Percentiles rank a stretch among this genome's conserved stretches.
Evolutionary conservation across 1,139 yeast genomes (phyloP).

Genomic region (Scheffersomyces illinoinensis): DNA sequence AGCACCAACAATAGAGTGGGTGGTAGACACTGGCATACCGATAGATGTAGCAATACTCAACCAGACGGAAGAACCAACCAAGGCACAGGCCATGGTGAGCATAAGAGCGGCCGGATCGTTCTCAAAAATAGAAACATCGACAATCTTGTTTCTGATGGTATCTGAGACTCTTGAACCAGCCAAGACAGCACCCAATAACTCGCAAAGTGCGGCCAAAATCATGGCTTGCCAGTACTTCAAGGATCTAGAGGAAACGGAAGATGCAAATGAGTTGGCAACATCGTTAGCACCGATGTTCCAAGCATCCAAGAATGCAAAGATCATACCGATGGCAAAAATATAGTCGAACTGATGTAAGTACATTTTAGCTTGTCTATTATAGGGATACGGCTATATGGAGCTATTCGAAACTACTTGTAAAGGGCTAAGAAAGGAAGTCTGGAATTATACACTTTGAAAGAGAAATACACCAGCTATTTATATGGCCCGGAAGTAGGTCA

Average conservation of each 20-base stretch:
- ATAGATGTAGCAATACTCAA: slow-evolving; percentile 63
- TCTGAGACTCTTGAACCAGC: slow-evolving; percentile 73
- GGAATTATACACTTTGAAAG: background rate
- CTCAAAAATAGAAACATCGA: slow-evolving; percentile 50
- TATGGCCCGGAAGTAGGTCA: background rate
- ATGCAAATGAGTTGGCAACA: slow-evolving; percentile 79
- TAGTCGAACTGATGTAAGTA: slow-evolving; percentile 58
- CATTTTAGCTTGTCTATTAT: background rate
- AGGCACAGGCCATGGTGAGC: slow-evolving; percentile 76
- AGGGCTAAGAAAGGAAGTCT: background rate
- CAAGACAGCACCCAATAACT: slow-evolving; percentile 72
- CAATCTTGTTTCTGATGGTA: slow-evolving; percentile 64
- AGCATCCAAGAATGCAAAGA: slow-evolving; percentile 79
- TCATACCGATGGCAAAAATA: slow-evolving; percentile 64
- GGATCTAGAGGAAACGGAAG: slow-evolving; percentile 70
- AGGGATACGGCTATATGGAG: background rate
- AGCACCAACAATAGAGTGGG: slow-evolving; percentile 79
- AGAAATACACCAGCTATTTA: background rate
- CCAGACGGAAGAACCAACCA: slow-evolving; percentile 77
- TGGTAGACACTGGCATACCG: slow-evolving; percentile 78
- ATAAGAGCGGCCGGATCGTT: slow-evolving; percentile 68
- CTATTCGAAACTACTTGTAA: background rate
- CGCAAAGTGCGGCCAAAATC: slow-evolving; percentile 67
- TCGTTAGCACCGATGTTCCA: slow-evolving; percentile 84
- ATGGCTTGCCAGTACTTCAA: slow-evolving; percentile 75